A percentile compares a stretch with the other conserved stretches of the same genome.
Evolutionary conservation across 805 yeast species (phyloP).

Genomic region (Sugiyamaella smithiae): DNA sequence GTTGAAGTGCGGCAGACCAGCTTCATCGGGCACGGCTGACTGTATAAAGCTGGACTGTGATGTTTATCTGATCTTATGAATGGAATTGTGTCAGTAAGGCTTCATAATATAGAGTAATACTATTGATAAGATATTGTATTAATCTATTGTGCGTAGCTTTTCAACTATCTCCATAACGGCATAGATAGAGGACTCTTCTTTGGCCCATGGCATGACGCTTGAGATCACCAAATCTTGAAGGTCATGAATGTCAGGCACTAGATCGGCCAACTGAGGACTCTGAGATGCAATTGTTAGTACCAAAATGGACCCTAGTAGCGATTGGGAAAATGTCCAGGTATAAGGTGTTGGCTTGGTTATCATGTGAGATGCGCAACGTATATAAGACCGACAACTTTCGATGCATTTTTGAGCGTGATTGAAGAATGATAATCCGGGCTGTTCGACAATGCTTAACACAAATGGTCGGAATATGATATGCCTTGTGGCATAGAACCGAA

Average conservation of each 20-base stretch:
- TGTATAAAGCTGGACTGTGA: no score
- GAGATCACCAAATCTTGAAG: constrained; percentile 8
- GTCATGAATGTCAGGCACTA: constrained; percentile 11
- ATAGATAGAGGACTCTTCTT: constrained; percentile 2
- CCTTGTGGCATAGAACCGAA: constrained; percentile 14
- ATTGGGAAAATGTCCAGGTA: constrained; percentile 14
- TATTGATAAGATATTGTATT: no score
- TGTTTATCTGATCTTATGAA: no score
- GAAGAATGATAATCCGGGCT: neutral
- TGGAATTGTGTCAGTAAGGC: no score
- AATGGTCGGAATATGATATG: constrained; percentile 18
- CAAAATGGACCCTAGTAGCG: constrained; percentile 14
- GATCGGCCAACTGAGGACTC: neutral
- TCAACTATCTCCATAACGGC: neutral
- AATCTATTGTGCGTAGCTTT: no score
- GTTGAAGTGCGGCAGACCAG: no score
- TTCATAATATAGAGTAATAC: no score
- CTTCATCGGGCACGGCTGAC: no score
- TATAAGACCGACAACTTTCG: constrained; percentile 10
- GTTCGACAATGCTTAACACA: constrained; percentile 9
- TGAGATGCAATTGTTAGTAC: constrained; percentile 11
- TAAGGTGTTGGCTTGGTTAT: constrained; percentile 14
- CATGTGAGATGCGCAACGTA: constrained; percentile 2
- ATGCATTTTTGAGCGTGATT: constrained; percentile 12
- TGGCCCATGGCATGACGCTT: constrained; percentile 13